Evolutionary conservation across 768 basidiomycete genomes (phyloP), one percentile per base, ranked within the genome.

Genomic region (Lentinula sp.): DNA sequence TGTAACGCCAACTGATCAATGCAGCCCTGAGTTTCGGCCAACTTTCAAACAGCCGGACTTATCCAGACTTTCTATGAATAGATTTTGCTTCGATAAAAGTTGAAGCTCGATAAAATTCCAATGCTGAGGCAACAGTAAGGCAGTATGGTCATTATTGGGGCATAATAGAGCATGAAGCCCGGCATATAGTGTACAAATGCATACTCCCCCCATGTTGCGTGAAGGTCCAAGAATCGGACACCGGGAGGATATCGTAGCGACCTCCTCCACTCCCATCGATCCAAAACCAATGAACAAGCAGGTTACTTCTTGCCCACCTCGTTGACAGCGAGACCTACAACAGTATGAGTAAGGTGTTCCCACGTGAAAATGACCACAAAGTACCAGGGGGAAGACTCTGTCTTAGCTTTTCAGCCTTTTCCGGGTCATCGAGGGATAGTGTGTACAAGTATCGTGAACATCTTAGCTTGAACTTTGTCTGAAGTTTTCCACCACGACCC

Each of bases 401-500:
- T 81, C 89, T 86, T 69, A 99, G 86, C 82, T 98, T 99, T 75
- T 97, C 95, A 43, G 97, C 96, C 84, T 98, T 98, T 76, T 97
- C 95, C 71, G 92, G 86, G 80, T 99, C 97, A 74, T 94, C 90
- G 73, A 98, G 76, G 63, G 87, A 85, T 65, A 98, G 85, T n/a
- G 97, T 98, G 88, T 99, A 99, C 63, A 95, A 88, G 77, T 95
- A 95, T 74, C 91, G 85, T 63, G 91, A 90, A 81, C 95, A 98
- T 74, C 97, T 85, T 73, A 99, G 86, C 85, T 99, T 99, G 87
- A 98, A 98, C 81, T 98, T 99, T 72, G 91, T 96, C 77, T 86
- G 82, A 39, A 81, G 80, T 79, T 93, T 93, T 69, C 85, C 88
- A 54, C 83, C 82, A 37, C 85, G 73, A 35, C 80, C 75, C 74